Evolutionary conservation across 2,329 filamentous ascomycete species (phyloP), one percentile per base, ranked within the genome.

Genomic region (Colletotrichum magnum): DNA sequence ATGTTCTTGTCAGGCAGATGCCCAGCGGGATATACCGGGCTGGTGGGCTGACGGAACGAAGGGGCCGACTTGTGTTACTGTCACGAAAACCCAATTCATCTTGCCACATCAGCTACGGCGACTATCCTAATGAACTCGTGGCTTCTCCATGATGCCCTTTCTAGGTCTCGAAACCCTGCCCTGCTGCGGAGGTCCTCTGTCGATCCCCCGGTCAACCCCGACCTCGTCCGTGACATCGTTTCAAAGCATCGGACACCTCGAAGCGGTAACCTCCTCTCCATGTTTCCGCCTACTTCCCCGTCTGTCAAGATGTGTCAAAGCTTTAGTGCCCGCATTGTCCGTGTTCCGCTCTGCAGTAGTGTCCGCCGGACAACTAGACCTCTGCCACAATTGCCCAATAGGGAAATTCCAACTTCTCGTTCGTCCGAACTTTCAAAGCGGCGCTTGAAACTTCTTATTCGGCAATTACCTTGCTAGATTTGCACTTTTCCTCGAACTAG

Each of bases 391-490:
- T 15, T 28, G 15, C 45, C 58, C 21, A 21, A 21, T 32, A 36
- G 36, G n/a, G 45, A 9, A 32, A 52, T n/a, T 36, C 24, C 47
- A n/a, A 5, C 32, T 9, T 52, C 28, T 26, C 43, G 64, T 67
- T 67, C 64, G 58, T 67, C 64, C 41, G 58, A 63, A 56, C 39
- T 54, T 15, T 28, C 12, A 6, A 16, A 57, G 32, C n/a, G n/a
- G 10, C 24, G 21, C 16, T 58, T 63, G 58, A 67, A 67, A 67
- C 58, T 7, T 57, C 24, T 63, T 51, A 26, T 63, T 62, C 58
- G 51, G 43, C 6, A 45, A 24, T 26, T 16, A 5, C 32, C 9
- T 36, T n/a, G 24, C 57, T 26, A 4, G 41, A n/a, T 36, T 51
- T 21, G 21, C 32, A 50, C 43, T n/a, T 15, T 3, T 12, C 32